A percentile compares a stretch with the other conserved stretches of the same genome.
phyloP scores from a whole-genome alignment of 1,139 yeast genomes.

The Eremothecium sinecaudum region DNA sequence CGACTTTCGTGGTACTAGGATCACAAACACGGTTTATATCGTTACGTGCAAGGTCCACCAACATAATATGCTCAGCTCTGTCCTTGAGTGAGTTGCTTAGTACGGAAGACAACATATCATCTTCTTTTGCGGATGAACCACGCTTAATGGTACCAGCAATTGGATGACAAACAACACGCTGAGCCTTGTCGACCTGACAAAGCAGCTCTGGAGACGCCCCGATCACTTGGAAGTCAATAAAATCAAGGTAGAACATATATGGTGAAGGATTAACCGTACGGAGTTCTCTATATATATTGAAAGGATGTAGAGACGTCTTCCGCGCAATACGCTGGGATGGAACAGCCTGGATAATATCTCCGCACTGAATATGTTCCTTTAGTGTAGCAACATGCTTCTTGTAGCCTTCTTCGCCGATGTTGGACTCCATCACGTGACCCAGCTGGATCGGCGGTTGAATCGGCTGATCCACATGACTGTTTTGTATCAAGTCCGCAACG shows the following conservation, averaged over 20 bases:
- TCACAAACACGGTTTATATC: conserved; percentile 92
- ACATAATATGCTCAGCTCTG: conserved; percentile 96
- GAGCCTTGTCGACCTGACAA: conserved; percentile 66
- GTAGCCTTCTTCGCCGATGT: conserved; percentile 89
- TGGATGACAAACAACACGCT: conserved; percentile 84
- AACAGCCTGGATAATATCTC: conserved; percentile 94
- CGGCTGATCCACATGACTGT: conserved; percentile 39
- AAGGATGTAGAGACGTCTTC: conserved; percentile 91
- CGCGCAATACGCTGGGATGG: conserved; percentile 95
- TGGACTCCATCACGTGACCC: conserved; percentile 64
- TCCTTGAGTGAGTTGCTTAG: conserved; percentile 78
- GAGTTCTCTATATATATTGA: conserved; percentile 87
- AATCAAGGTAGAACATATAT: conserved; percentile 86
- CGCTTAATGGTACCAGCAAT: conserved; percentile 93
- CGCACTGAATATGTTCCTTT: conserved; percentile 73
- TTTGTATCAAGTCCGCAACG: conserved; percentile 42
- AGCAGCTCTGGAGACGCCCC: conserved; percentile 96
- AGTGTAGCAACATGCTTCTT: conserved; percentile 67
- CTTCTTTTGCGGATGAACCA: conserved; percentile 86
- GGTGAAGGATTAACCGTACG: conserved; percentile 97
- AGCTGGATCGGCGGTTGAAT: conserved; percentile 61
- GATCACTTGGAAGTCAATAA: conserved; percentile 82
- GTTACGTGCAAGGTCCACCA: conserved; percentile 92
- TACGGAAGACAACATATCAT: conserved; percentile 67
- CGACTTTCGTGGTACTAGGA: conserved; percentile 76